phyloP scores from a whole-genome alignment of 2,329 filamentous ascomycete species.

The Dothistroma septosporum region DNA sequence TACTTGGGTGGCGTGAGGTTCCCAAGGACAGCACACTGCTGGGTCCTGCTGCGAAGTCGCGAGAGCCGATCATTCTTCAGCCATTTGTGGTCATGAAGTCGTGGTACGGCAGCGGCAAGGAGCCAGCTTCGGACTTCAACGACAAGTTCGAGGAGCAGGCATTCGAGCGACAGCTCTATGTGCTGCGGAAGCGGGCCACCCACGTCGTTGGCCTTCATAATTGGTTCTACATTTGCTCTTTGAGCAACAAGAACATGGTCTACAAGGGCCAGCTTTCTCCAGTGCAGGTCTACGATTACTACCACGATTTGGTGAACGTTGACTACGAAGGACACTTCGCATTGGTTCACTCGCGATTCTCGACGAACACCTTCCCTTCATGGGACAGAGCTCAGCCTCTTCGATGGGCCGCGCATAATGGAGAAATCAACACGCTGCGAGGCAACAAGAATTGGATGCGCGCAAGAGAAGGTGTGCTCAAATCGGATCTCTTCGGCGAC shows the following conservation, averaged over 20 bases:
- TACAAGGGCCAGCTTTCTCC: conserved; percentile 97
- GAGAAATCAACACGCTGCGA: conserved; percentile 95
- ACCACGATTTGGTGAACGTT: conserved; percentile 92
- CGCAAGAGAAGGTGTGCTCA: conserved; percentile 89
- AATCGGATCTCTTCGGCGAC: conserved; percentile 86
- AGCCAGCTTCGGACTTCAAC: conserved; percentile 72
- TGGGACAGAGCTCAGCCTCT: conserved; percentile 97
- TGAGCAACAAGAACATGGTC: conserved; percentile 97
- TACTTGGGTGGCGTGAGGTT: conserved; percentile 93
- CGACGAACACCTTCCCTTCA: conserved; percentile 95
- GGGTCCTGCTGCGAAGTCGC: conserved; percentile 84
- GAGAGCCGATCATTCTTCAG: conserved; percentile 92
- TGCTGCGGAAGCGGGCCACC: conserved; percentile 90
- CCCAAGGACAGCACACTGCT: conserved; percentile 90
- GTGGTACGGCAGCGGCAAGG: conserved; percentile 75
- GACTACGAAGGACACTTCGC: conserved; percentile 98
- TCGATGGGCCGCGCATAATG: conserved; percentile 96
- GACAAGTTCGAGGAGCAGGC: conserved; percentile 76
- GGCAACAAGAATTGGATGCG: conserved; percentile 99
- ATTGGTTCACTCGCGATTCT: conserved; percentile 93
- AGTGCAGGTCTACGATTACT: conserved; percentile 95
- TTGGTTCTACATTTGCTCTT: conserved; percentile 97
- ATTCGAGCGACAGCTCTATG: conserved; percentile 91
- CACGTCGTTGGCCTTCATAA: conserved; percentile 94
- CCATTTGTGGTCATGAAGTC: conserved; percentile 87